These are phyloP conservation scores for Capronia epimyces DNA, from an alignment of 2,329 filamentous ascomycete genomes.

Conservation along the genomic window DNA sequence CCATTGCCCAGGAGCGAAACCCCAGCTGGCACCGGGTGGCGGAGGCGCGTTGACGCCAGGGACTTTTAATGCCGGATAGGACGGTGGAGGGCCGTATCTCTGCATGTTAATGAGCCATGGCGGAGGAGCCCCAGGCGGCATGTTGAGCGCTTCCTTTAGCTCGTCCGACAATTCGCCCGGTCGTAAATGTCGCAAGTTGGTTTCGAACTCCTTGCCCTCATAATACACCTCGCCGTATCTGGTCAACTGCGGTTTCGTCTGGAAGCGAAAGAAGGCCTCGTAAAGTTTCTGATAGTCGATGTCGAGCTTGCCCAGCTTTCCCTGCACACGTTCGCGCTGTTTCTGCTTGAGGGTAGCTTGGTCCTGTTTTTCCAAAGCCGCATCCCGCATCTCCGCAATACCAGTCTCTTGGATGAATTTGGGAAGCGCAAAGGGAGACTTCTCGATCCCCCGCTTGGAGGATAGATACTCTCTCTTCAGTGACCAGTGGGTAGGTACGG, in stretches of 20 bases:
- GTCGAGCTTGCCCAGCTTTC: slow-evolving; percentile 94
- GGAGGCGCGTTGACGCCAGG: slow-evolving; percentile 90
- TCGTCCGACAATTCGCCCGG: slow-evolving; percentile 86
- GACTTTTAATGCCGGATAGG: slow-evolving; percentile 91
- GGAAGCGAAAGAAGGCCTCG: slow-evolving; percentile 96
- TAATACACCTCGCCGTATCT: slow-evolving; percentile 99
- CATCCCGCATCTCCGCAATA: slow-evolving; percentile 96
- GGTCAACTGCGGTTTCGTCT: slow-evolving; percentile 90
- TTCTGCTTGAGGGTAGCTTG: slow-evolving; percentile 90
- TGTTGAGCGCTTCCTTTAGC: slow-evolving; percentile 86
- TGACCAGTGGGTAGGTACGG: slow-evolving; percentile 89
- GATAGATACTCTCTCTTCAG: slow-evolving; percentile 95
- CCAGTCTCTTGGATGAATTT: slow-evolving; percentile 97
- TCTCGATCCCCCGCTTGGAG: slow-evolving; percentile 94
- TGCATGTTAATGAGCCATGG: slow-evolving; percentile 98
- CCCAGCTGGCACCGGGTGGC: slow-evolving; percentile 84
- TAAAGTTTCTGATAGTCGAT: slow-evolving; percentile 98
- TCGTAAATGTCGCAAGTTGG: slow-evolving; percentile 82
- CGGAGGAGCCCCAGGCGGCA: slow-evolving; percentile 85
- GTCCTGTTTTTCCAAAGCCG: slow-evolving; percentile 90
- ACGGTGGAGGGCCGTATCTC: slow-evolving; percentile 84
- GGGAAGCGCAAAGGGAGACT: slow-evolving; percentile 83
- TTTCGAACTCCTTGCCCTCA: slow-evolving; percentile 97
- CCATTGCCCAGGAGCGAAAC: slow-evolving; percentile 90
- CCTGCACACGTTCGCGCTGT: slow-evolving; percentile 85